Evolutionary conservation across 345 rosid genomes (phyloP).

Genomic region (Murraya paniculata): DNA sequence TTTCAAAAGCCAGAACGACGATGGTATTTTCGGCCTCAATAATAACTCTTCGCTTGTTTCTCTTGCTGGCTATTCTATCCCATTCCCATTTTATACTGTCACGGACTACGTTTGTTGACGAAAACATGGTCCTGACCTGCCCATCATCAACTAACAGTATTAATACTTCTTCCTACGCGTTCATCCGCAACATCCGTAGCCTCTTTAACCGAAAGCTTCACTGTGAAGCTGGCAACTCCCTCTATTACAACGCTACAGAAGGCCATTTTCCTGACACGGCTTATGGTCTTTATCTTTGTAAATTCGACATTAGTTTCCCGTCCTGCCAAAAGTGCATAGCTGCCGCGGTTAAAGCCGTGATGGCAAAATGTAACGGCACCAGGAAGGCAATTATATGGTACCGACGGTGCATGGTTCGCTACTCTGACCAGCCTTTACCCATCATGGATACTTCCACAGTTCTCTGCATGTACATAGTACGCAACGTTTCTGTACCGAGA

Average conservation of each 20-base stretch:
- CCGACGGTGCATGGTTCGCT: constrained; percentile 30
- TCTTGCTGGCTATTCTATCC: background rate
- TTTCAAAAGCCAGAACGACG: background rate
- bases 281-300: constrained; percentile 23
- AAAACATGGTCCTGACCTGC: background rate
- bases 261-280: constrained; percentile 8
- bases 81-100: background rate
- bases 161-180: background rate
- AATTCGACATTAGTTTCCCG: background rate
- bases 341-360: background rate
- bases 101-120: background rate
- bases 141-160: background rate
- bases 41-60: background rate
- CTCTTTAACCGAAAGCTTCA: constrained; percentile 1
- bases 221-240: background rate
- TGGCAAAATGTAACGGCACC: constrained; percentile 20
- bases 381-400: constrained; percentile 32
- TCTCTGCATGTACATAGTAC: background rate
- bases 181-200: background rate
- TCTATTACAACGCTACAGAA: background rate
- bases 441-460: background rate
- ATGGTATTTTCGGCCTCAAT: background rate
- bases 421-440: constrained; percentile 18
- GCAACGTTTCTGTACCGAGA: background rate
- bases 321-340: constrained; percentile 21